Evolutionary conservation across 192 early-diverging fungal genomes (phyloP), one percentile per base, ranked within the genome.

Genomic region (Diversispora eburnea): DNA sequence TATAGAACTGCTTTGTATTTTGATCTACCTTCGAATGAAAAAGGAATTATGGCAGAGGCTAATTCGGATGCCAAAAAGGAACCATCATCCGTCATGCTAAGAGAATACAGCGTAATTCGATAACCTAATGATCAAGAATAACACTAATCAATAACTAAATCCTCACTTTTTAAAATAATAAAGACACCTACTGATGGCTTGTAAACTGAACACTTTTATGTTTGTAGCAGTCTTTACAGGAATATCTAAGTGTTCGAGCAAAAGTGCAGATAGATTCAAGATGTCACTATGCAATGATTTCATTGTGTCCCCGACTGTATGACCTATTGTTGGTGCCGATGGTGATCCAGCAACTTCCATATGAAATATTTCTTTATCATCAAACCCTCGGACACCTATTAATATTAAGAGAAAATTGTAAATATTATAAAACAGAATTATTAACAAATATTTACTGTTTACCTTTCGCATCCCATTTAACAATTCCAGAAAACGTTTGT

Each of bases 401-500:
- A 60, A 8, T 13, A 57, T 15, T 39, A 43, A 58, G 56, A 60
- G 13, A 19, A 1, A 1, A 33, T n/a, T 22, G 20, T 72, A 19
- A 43, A 65, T 15, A 39, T 1, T 43, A 10, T 9, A 39, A 45
- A 25, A 45, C 1, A 8, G 45, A 46, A 46, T 45, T 2, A 65
- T n/a, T 17, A 46, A 65, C 39, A 65, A 65, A 65, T 46, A 33
- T 67, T 67, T 67, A 51, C 42, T 52, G 39, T 51, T 60, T 51
- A 63, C 59, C 72, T 0, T 63, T 73, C 3, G 58, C 72, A 61
- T 73, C 57, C 1, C 62, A 41, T 15, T 51, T 47, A 33, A 73
- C 72, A 62, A 73, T 73, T 25, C 73, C 61, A n/a, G 73, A n/a
- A n/a, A n/a, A n/a, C n/a, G n/a, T n/a, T n/a, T 54, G 20, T 67